Conservation (phyloP, 768 basidiomycete species). For the Pisolithus microcarpus region DNA sequence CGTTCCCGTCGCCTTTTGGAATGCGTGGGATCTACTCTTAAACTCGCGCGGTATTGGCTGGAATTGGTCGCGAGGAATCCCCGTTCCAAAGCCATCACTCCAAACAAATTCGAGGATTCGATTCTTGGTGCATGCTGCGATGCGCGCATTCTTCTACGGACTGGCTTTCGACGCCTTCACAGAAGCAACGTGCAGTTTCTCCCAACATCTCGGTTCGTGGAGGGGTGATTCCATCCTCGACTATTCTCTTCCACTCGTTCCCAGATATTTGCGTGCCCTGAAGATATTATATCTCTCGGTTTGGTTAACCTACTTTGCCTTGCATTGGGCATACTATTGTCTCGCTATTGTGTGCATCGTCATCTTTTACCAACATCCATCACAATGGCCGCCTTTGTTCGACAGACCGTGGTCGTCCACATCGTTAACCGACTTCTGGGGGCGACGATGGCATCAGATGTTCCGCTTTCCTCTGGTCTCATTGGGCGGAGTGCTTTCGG, state of each 20-base stretch:
- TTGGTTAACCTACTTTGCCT: slow-evolving; percentile 36
- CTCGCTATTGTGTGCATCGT: slow-evolving; percentile 37
- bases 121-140: slow-evolving; percentile 11
- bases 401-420: slow-evolving; percentile 48
- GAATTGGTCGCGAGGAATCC: slow-evolving; percentile 15
- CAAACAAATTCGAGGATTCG: slow-evolving; percentile 10
- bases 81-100: slow-evolving; percentile 9
- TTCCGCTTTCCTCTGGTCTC: slow-evolving; percentile 52
- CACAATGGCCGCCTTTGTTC: slow-evolving; percentile 60
- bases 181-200: slow-evolving; percentile 19
- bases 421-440: slow-evolving; percentile 59
- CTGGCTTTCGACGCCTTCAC: slow-evolving; percentile 5
- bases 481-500: slow-evolving; percentile 40
- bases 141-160: neutral
- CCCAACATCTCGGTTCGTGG: slow-evolving; percentile 32
- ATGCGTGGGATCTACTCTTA: slow-evolving; percentile 17
- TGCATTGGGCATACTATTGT: slow-evolving; percentile 38
- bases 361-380: slow-evolving; percentile 40
- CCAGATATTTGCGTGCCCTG: slow-evolving; percentile 32
- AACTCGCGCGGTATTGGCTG: slow-evolving; percentile 21
- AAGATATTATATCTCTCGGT: slow-evolving; percentile 38
- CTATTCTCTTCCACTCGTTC: slow-evolving; percentile 24
- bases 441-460: slow-evolving; percentile 57
- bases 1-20: slow-evolving; percentile 15
- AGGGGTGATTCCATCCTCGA: slow-evolving; percentile 33